Conservation (phyloP, 2,329 filamentous ascomycete species). For the Akanthomyces muscarius region DNA sequence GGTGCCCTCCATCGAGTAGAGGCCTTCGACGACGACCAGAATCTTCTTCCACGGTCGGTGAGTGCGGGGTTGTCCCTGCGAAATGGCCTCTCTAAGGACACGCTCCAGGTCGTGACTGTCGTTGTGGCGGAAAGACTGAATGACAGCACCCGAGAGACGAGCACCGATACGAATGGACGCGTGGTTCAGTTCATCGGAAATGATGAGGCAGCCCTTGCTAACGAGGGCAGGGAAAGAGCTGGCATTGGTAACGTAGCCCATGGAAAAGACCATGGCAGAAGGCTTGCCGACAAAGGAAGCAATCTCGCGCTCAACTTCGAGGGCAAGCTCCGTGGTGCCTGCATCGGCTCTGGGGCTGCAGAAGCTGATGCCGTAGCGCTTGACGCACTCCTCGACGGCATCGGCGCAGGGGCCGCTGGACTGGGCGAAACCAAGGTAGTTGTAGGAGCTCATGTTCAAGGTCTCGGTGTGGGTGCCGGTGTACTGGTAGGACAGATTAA, state of each 20-base stretch:
- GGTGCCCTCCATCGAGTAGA: constrained; percentile 99
- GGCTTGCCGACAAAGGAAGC: constrained; percentile 93
- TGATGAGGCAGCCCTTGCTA: constrained; percentile 86
- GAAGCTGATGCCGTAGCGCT: constrained; percentile 78
- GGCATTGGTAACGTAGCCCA: constrained; percentile 97
- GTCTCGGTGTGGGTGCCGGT: constrained; percentile 91
- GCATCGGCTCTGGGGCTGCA: constrained; percentile 78
- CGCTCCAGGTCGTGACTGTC: constrained; percentile 85
- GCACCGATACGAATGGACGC: constrained; percentile 95
- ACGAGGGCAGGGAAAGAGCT: constrained; percentile 89
- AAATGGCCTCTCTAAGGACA: constrained; percentile 84
- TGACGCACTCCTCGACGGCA: constrained; percentile 78
- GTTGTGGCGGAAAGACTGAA: constrained; percentile 96
- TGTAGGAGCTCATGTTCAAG: constrained; percentile 98
- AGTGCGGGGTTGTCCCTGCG: constrained; percentile 95
- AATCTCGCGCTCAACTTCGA: constrained; percentile 86
- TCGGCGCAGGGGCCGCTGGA: constrained; percentile 96
- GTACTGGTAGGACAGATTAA: constrained; percentile 84
- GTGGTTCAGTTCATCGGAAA: constrained; percentile 97
- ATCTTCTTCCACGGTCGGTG: constrained; percentile 99
- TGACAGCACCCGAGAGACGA: constrained; percentile 89
- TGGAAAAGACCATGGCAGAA: constrained; percentile 93
- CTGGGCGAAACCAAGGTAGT: constrained; percentile 97
- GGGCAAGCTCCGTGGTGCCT: constrained; percentile 80
- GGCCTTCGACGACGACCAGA: constrained; percentile 87